These are phyloP conservation scores for Macrolepiota albuminosa DNA, from an alignment of 768 basidiomycete species.

Conservation along the genomic window DNA sequence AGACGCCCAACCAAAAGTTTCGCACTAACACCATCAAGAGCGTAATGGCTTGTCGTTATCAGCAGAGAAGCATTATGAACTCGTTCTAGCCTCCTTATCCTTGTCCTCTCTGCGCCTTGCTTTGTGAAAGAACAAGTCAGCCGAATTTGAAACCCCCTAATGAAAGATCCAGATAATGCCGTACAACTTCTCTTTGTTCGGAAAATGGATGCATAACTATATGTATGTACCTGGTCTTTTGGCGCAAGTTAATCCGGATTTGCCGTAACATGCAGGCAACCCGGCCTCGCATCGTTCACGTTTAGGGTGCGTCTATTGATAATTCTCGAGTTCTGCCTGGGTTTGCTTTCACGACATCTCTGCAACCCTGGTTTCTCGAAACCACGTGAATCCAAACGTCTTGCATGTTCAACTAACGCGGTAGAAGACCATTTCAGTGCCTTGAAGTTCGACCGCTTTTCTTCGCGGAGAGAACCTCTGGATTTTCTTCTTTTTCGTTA, in stretches of 20 bases:
- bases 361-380: conserved; percentile 6
- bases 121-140: background rate
- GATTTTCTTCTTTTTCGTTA: background rate
- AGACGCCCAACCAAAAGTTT: background rate
- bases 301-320: background rate
- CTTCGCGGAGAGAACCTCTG: background rate
- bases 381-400: background rate
- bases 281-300: background rate
- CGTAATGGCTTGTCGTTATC: background rate
- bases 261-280: background rate
- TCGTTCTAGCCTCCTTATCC: background rate
- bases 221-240: background rate
- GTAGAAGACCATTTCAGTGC: background rate
- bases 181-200: background rate
- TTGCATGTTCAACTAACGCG: background rate
- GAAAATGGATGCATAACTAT: background rate
- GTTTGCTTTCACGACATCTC: background rate
- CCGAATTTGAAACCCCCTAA: background rate
- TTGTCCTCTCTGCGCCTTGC: background rate
- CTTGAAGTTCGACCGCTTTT: background rate
- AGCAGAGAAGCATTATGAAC: background rate
- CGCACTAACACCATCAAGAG: background rate
- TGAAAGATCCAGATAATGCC: background rate
- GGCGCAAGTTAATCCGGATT: background rate
- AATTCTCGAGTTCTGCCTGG: background rate